These are phyloP conservation scores for Chalciporus sp. DNA, from an alignment of 1,284 basidiomycete genomes.

Conservation along the genomic window DNA sequence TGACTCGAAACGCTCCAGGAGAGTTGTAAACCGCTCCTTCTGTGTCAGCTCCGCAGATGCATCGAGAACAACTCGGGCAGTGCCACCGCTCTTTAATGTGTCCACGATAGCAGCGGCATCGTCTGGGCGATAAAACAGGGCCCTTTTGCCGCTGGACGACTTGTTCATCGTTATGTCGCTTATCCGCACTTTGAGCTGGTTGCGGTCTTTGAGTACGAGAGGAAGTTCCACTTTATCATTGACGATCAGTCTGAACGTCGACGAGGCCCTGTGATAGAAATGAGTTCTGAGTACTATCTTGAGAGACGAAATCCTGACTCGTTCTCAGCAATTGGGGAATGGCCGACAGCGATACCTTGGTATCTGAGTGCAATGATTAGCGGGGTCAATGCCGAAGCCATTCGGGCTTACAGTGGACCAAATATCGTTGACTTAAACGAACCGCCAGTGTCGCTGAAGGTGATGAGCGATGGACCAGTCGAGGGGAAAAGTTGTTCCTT, in stretches of 20 bases:
- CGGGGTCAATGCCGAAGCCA: not conserved
- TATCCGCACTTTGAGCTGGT: constrained; percentile 31
- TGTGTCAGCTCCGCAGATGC: constrained; percentile 42
- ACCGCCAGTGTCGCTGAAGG: constrained; percentile 21
- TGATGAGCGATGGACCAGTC: constrained; percentile 17
- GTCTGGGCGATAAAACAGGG: constrained; percentile 53
- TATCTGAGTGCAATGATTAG: constrained; percentile 26
- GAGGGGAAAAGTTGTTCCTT: constrained; percentile 50
- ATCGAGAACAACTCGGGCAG: constrained; percentile 45
- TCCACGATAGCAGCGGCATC: constrained; percentile 48
- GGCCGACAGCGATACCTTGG: constrained; percentile 20
- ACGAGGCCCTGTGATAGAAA: constrained; percentile 17
- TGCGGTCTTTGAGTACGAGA: constrained; percentile 42
- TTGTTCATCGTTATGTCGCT: constrained; percentile 40
- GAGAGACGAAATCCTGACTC: constrained; percentile 23
- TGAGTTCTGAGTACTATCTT: constrained; percentile 4
- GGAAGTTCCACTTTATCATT: constrained; percentile 34
- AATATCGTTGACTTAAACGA: constrained; percentile 51
- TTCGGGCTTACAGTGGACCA: constrained; percentile 51
- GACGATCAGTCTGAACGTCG: constrained; percentile 35
- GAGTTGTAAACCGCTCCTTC: constrained; percentile 44
- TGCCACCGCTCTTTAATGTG: constrained; percentile 52
- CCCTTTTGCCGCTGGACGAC: constrained; percentile 45
- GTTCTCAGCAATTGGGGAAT: constrained; percentile 3
- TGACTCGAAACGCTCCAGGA: constrained; percentile 46